Percentiles rank a stretch among this genome's conserved stretches.
phyloP scores from a whole-genome alignment of 1,139 yeast species.

The Citeromyces siamensis region DNA sequence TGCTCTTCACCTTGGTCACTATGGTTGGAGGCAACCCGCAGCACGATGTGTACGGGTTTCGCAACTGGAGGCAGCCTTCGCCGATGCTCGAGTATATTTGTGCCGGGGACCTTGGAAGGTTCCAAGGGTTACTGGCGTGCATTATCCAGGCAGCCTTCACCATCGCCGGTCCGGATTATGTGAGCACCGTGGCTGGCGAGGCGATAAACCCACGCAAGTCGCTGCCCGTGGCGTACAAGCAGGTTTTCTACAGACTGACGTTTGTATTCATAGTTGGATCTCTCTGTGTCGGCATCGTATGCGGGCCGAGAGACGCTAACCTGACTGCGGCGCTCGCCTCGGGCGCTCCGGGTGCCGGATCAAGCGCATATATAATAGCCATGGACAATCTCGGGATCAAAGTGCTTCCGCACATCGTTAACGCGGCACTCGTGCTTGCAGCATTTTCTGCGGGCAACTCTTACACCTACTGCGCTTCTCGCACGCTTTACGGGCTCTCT shows the following conservation, averaged over 20 bases:
- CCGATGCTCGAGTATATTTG: conserved; percentile 40
- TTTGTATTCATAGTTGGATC: conserved; percentile 57
- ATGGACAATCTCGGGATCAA: conserved; percentile 39
- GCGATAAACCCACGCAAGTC: conserved; percentile 64
- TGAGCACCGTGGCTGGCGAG: conserved; percentile 79
- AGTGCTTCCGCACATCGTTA: conserved; percentile 50
- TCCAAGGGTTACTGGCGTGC: conserved; percentile 60
- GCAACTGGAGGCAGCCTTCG: conserved; percentile 38
- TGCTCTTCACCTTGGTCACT: conserved; percentile 60
- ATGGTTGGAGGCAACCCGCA: conserved; percentile 81
- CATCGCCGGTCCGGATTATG: conserved; percentile 77
- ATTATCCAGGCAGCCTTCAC: conserved; percentile 52
- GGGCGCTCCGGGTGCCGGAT: conserved; percentile 45
- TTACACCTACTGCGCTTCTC: conserved; percentile 24
- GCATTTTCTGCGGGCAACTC: conserved; percentile 33
- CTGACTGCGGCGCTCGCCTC: conserved; percentile 27
- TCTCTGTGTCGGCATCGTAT: conserved; percentile 45
- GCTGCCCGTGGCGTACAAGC: conserved; percentile 70
- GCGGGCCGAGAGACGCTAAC: conserved; percentile 37
- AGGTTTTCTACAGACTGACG: conserved; percentile 61
- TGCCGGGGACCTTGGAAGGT: conserved; percentile 50
- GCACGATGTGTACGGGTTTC: conserved; percentile 54
- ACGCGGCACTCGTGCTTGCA: conserved; percentile 46
- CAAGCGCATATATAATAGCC: conserved; percentile 55
- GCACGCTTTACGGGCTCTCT: conserved; percentile 24